These are phyloP conservation scores for Lentinus tigrinus DNA, from an alignment of 768 basidiomycete genomes.

Conservation along the genomic window DNA sequence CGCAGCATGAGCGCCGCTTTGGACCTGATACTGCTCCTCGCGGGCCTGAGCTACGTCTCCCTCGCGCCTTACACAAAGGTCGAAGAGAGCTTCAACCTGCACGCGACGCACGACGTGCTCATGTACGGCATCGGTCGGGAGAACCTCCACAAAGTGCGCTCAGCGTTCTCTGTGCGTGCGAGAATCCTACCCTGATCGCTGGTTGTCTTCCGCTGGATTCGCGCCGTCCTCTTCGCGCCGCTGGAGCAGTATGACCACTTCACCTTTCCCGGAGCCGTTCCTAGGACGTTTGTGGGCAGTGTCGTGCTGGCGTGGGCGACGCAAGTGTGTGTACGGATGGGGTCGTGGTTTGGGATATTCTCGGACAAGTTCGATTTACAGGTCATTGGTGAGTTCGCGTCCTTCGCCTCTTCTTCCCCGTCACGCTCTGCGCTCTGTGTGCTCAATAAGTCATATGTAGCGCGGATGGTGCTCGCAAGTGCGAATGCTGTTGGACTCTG, in stretches of 20 bases:
- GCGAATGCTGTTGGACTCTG: slow-evolving; percentile 63
- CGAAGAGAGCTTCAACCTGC: slow-evolving; percentile 95
- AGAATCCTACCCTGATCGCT: background rate
- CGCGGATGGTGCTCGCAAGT: slow-evolving; percentile 68
- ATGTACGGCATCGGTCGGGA: slow-evolving; percentile 59
- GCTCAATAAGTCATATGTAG: slow-evolving; percentile 37
- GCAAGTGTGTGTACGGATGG: slow-evolving; percentile 46
- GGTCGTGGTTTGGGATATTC: slow-evolving; percentile 41
- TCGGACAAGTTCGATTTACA: slow-evolving; percentile 68
- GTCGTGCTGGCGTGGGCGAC: slow-evolving; percentile 61
- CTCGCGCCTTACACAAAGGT: slow-evolving; percentile 92
- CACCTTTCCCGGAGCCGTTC: slow-evolving; percentile 84
- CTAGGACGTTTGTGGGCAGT: slow-evolving; percentile 83
- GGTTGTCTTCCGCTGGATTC: background rate
- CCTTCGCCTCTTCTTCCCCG: too few species aligned
- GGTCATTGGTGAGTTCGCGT: slow-evolving; percentile 55
- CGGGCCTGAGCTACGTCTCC: slow-evolving; percentile 66
- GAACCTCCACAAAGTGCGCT: slow-evolving; percentile 49
- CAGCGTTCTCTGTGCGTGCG: background rate
- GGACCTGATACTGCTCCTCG: slow-evolving; percentile 50
- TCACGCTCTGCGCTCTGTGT: too few species aligned
- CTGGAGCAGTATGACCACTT: slow-evolving; percentile 81
- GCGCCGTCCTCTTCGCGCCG: background rate
- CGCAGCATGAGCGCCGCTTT: slow-evolving; percentile 37
- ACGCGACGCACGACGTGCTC: slow-evolving; percentile 85